A percentile compares a stretch with the other conserved stretches of the same genome.
Conservation (phyloP, 2,329 filamentous ascomycete genomes). For the Nectriaceae sp. region DNA sequence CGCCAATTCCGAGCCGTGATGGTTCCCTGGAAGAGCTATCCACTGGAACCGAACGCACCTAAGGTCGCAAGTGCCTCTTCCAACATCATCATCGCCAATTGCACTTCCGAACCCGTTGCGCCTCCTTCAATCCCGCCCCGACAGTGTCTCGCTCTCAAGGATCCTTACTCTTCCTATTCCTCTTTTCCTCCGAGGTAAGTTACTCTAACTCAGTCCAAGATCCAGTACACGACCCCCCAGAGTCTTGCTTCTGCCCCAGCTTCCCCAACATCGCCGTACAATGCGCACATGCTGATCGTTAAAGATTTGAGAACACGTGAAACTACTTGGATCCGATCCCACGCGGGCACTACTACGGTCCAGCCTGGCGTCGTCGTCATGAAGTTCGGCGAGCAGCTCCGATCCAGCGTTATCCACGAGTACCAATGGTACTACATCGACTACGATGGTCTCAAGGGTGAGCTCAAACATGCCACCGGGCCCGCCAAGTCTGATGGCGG, state of each 20-base stretch:
- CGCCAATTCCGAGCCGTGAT: no score
- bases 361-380: conserved; percentile 60
- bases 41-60: no score
- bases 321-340: conserved; percentile 43
- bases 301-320: conserved; percentile 49
- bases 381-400: conserved; percentile 96
- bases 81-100: no score
- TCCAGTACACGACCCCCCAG: background rate
- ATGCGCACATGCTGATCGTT: conserved; percentile 52
- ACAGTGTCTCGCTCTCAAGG: no score
- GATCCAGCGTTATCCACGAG: conserved; percentile 92
- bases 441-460: conserved; percentile 89
- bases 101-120: no score
- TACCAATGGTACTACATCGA: conserved; percentile 99
- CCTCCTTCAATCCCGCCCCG: no score
- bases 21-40: no score
- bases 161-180: no score
- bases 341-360: conserved; percentile 32
- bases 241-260: background rate
- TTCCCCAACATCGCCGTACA: no score
- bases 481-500: conserved; percentile 41
- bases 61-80: no score
- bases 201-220: background rate
- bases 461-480: conserved; percentile 75
- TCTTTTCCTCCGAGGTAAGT: no score